Evolutionary conservation across 257 asterid species (phyloP).

Genomic region (Anisodus tanguticus): DNA sequence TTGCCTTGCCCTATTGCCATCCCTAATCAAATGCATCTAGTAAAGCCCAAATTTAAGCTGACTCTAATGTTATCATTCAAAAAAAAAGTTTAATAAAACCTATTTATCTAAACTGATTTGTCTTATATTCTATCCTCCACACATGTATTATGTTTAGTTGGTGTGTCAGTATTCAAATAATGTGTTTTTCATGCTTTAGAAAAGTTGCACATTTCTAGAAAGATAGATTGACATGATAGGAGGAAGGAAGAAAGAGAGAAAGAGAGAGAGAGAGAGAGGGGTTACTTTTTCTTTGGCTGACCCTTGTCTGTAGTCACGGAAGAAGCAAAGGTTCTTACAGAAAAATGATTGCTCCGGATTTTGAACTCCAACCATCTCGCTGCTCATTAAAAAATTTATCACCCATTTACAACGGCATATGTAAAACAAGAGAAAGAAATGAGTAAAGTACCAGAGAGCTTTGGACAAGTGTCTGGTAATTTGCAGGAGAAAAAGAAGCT

Average conservation of each 20-base stretch:
- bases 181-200: not conserved
- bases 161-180: not conserved
- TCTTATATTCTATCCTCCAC: not conserved
- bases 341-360: slow-evolving; percentile 32
- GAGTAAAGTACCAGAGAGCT: slow-evolving; percentile 47
- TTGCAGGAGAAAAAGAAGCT: slow-evolving; percentile 44
- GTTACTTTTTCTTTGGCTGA: slow-evolving; percentile 71
- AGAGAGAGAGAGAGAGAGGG: slow-evolving; percentile 26
- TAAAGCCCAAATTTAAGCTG: not conserved
- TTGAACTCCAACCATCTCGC: slow-evolving; percentile 48
- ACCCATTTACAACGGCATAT: no score
- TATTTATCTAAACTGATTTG: not conserved
- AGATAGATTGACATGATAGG: not conserved
- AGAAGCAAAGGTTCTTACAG: slow-evolving; percentile 63
- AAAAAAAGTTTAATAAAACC: not conserved
- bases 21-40: not conserved
- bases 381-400: slow-evolving; percentile 22
- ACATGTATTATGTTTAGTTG: not conserved
- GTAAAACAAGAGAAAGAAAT: not conserved
- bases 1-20: no score
- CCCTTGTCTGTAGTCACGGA: slow-evolving; percentile 57
- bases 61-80: not conserved
- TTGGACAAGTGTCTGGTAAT: slow-evolving; percentile 33
- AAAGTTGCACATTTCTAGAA: no score
- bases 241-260: no score